Base-by-base conservation (phyloP, 2,329 filamentous ascomycete species). In the Penicillium rolfsii region DNA sequence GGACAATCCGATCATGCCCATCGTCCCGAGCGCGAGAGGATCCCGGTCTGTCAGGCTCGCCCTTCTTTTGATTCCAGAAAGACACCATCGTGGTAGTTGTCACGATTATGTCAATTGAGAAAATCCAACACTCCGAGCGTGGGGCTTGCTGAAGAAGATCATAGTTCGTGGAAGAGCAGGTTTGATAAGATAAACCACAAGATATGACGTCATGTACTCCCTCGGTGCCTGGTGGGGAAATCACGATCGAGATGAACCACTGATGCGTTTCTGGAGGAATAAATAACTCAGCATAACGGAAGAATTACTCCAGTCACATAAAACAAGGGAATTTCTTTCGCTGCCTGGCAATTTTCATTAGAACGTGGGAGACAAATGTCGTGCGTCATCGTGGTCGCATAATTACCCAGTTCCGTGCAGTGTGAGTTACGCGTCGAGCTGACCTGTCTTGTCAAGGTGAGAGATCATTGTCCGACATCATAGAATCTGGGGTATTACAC, bases 41-140 rank as follows among this genome's bases (percentile, higher is more conserved):
- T 46, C 54, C 56, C 9, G 50, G n/a, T 4, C 54, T 55, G 12
- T 54, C 58, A 6, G 57, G 35, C 16, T 60, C 43, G n/a, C 60
- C 35, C 30, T 58, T 60, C 28, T 49, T 68, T 11, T 41, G 43
- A 33, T 49, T 55, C 66, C 62, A 67, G 19, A 61, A 53, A 9
- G 57, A 62, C 16, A 33, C 53, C 67, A 69, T 69, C 1, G 26
- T 65, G 22, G 19, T 14, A 28, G 12, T 7, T 28, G 5, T 35
- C 50, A 26, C 30, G 8, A 53, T 16, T 12, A 16, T 12, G 14
- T 12, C 14, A 35, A 33, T n/a, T 22, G 26, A 11, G n/a, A 35
- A 22, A 9, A 4, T 22, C 22, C n/a, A 4, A 4, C 35, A 16
- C 9, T 19, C 9, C n/a, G n/a, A 50, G n/a, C 9, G 48, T 35